phyloP scores from a whole-genome alignment of 352 stramenopile species.

The Elongisporangium prolatum region DNA sequence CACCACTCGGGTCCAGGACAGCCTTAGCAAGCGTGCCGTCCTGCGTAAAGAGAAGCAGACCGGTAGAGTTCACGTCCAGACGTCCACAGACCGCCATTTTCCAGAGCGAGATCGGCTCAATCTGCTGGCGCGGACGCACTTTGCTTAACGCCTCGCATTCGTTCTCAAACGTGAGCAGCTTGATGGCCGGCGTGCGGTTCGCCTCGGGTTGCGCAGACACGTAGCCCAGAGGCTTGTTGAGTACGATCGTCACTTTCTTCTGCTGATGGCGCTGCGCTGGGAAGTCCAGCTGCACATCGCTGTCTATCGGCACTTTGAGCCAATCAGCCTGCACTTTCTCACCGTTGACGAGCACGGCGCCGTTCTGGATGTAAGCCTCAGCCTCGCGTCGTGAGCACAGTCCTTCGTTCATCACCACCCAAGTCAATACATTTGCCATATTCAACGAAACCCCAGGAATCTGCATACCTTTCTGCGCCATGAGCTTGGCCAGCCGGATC shows the following conservation, averaged over 20 bases:
- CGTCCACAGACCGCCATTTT: constrained; percentile 84
- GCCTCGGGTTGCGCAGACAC: constrained; percentile 77
- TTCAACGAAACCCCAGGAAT: background rate
- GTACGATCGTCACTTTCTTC: constrained; percentile 74
- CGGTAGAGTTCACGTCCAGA: constrained; percentile 82
- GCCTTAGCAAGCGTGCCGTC: constrained; percentile 72
- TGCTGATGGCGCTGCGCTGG: constrained; percentile 64
- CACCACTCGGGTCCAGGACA: constrained; percentile 66
- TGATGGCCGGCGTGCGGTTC: constrained; percentile 61
- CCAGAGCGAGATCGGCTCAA: constrained; percentile 55
- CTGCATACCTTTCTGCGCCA: constrained; percentile 43
- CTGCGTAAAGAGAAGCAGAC: constrained; percentile 78
- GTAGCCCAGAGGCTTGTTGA: constrained; percentile 82
- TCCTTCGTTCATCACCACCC: constrained; percentile 11
- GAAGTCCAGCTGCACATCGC: constrained; percentile 53
- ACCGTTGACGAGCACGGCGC: constrained; percentile 70
- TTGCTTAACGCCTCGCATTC: constrained; percentile 64
- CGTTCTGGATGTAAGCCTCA: constrained; percentile 75
- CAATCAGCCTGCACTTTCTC: constrained; percentile 58
- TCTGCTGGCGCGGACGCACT: constrained; percentile 23
- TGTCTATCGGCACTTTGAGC: constrained; percentile 59
- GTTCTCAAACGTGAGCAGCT: constrained; percentile 74
- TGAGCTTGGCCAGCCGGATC: constrained; percentile 75
- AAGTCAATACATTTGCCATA: background rate
- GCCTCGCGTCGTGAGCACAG: constrained; percentile 80